These are phyloP conservation scores for Nakazawaea populi DNA, from an alignment of 805 yeast genomes.

Conservation along the genomic window DNA sequence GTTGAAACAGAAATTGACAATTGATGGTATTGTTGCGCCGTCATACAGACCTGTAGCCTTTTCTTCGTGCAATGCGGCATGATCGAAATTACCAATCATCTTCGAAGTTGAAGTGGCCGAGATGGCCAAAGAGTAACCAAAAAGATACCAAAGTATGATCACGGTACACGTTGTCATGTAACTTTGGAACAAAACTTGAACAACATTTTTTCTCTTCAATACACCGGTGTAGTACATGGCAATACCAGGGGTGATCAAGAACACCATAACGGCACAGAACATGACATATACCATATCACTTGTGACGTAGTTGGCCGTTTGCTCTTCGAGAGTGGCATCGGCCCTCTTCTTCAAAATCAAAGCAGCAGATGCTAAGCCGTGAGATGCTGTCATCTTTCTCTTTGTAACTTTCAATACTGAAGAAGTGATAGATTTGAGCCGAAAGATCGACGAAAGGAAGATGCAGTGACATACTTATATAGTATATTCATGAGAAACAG, in stretches of 20 bases:
- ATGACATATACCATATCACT: conserved; percentile 46
- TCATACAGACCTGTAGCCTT: conserved; percentile 33
- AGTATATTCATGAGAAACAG: no score
- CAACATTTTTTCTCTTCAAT: conserved; percentile 33
- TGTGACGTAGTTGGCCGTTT: conserved; percentile 29
- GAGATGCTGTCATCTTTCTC: not conserved
- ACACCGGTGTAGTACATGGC: conserved; percentile 39
- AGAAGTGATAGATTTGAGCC: no score
- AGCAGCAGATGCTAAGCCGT: not conserved
- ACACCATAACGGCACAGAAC: conserved; percentile 42
- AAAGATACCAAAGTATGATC: conserved; percentile 37
- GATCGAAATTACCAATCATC: conserved; percentile 29
- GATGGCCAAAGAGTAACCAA: conserved; percentile 38
- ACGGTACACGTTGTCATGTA: conserved; percentile 34
- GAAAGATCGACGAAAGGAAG: no score
- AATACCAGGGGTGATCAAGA: conserved; percentile 40
- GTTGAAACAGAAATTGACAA: conserved; percentile 37
- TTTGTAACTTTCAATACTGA: no score
- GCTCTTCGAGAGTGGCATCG: conserved; percentile 21
- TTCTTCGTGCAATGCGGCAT: conserved; percentile 34
- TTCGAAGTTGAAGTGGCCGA: conserved; percentile 25
- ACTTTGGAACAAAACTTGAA: conserved; percentile 38
- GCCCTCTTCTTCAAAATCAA: not conserved
- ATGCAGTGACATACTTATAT: no score
- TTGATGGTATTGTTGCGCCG: conserved; percentile 44